Base-by-base conservation (phyloP, 2,329 filamentous ascomycete species). In the Pleomassaria siparia region DNA sequence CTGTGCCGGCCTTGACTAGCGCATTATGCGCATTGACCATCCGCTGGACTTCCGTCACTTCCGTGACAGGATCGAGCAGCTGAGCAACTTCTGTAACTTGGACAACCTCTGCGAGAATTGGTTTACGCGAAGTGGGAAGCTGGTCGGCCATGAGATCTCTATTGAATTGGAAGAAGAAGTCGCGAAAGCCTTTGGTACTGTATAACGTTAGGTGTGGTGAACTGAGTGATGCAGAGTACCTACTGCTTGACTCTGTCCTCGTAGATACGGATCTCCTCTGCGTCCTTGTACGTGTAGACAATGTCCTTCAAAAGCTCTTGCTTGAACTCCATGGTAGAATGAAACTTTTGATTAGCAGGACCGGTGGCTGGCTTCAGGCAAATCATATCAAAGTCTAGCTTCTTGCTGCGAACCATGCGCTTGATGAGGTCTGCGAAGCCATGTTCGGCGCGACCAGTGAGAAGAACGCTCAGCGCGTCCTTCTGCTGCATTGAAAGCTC, bases 321-420 rank as follows among this genome's bases (percentile, higher is more conserved):
- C 75, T 99, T 99, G 79, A 96, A 99, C 21, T 83, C 75, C 85
- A 96, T 94, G 2, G 94, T 99, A 62, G 79, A 89, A 43, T 75
- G 69, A 66, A 97, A 95, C 16, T 79, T 81, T 71, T 96, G 85
- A 57, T 87, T 88, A 48, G 83, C 84, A 2, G 92, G 94, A 5
- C 90, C 88, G 50, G 87, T 86, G 48, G 83, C 80, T 2, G 94
- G 94, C 73, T 97, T 97, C 49, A 99, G 78, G 41, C 87, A 86
- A 40, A 95, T 76, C 75, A 97, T 83, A 70, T 97, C 89, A 66
- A 97, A 96, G 2, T 90, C 81, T 15, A 99, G 80, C 2, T 83
- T 82, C 68, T 87, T 92, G 71, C 87, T 88, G 16, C 76, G 76
- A 16, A 88, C 79, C 71, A 97, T 97, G 60, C 85, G 86, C 72